Conservation (phyloP, 306 rosid genomes). For the Senna tora region DNA sequence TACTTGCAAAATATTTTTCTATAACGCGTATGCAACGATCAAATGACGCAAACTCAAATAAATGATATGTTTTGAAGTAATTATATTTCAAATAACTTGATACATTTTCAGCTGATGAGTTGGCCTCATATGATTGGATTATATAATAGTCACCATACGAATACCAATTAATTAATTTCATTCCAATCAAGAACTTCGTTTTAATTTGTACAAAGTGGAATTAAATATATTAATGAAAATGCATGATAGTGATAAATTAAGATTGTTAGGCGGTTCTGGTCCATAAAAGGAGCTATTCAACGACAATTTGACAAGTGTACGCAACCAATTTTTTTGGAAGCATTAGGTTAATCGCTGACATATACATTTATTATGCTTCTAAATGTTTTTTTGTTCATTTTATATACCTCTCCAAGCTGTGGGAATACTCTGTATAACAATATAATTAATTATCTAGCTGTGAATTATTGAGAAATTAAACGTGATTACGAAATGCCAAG, state of each 20-base stretch:
- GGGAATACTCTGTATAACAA: neutral
- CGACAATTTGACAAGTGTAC: neutral
- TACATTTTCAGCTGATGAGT: conserved; percentile 28
- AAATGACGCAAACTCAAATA: conserved; percentile 41
- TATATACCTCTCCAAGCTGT: conserved; percentile 6
- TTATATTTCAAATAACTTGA: conserved; percentile 32
- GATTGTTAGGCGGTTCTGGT: conserved; percentile 40
- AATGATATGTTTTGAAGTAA: neutral
- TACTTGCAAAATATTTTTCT: neutral
- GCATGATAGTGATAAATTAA: conserved; percentile 35
- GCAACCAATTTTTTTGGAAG: neutral
- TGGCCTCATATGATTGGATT: conserved; percentile 29
- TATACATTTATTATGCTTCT: neutral
- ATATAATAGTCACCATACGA: neutral
- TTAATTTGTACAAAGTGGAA: conserved; percentile 15
- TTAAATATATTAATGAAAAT: conserved; percentile 32
- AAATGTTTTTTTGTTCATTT: neutral
- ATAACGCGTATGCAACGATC: neutral
- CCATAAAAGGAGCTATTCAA: conserved; percentile 28
- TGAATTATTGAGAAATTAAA: neutral
- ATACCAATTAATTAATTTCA: conserved; percentile 7
- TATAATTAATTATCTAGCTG: neutral
- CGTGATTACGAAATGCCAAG: neutral
- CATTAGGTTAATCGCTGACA: conserved; percentile 3
- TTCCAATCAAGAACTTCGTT: conserved; percentile 17